Conservation (phyloP, 2,329 filamentous ascomycete genomes). For the Graphilbum sp. region DNA sequence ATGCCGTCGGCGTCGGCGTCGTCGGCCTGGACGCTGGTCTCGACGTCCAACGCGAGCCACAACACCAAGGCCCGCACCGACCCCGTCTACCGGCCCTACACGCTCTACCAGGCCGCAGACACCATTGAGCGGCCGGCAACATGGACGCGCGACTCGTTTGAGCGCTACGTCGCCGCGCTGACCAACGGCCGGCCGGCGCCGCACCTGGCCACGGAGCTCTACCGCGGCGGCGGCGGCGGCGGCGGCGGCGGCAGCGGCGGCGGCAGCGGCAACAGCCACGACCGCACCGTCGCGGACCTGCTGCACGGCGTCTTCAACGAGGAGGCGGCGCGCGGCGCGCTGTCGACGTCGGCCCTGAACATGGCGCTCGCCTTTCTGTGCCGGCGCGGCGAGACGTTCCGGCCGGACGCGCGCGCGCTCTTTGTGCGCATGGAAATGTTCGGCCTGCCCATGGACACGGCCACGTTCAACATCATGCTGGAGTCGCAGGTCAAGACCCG, state of each 20-base stretch:
- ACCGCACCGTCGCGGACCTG: conserved; percentile 21
- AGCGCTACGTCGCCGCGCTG: conserved; percentile 25
- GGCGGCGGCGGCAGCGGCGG: too few species aligned
- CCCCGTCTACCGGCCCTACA: conserved; percentile 7
- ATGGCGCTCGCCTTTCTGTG: conserved; percentile 26
- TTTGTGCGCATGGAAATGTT: conserved; percentile 20
- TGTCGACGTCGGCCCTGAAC: conserved; percentile 25
- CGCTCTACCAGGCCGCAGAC: conserved; percentile 17
- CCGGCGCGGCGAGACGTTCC: conserved; percentile 11
- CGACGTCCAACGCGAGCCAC: conserved; percentile 3
- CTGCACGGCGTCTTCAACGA: conserved; percentile 24
- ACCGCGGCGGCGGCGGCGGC: conserved; percentile 11
- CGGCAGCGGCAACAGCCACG: conserved; percentile 12
- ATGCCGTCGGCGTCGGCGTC: neutral
- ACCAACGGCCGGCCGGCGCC: conserved; percentile 20
- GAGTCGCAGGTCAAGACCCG: conserved; percentile 21
- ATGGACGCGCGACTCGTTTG: conserved; percentile 26
- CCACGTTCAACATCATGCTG: conserved; percentile 31
- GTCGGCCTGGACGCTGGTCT: conserved; percentile 4
- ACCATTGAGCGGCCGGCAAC: conserved; percentile 20
- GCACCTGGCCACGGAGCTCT: conserved; percentile 18
- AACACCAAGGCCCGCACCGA: conserved; percentile 1
- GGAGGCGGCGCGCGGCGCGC: conserved; percentile 14
- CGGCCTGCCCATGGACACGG: conserved; percentile 26
- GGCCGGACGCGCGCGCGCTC: conserved; percentile 16